Percentiles rank a stretch among this genome's conserved stretches.
These are phyloP conservation scores for Syzygium malaccense DNA, from an alignment of 441 rosid genomes.

Conservation along the genomic window DNA sequence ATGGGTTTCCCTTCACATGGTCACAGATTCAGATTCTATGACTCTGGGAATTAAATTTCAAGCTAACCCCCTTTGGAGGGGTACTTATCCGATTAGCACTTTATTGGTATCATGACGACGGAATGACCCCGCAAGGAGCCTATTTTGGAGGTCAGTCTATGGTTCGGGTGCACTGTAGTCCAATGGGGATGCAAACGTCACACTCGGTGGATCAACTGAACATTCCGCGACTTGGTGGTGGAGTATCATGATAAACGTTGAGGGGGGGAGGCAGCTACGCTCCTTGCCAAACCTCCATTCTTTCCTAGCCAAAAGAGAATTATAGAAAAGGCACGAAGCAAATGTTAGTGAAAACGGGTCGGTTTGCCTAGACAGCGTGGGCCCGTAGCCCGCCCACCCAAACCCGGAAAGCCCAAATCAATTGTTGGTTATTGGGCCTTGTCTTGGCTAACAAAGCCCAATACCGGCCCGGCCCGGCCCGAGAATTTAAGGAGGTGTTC, in stretches of 20 bases:
- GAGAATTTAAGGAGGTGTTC: not conserved
- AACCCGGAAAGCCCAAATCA: not conserved
- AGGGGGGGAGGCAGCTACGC: not conserved
- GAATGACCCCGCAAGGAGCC: not conserved
- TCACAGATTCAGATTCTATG: not conserved
- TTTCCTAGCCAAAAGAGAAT: not conserved
- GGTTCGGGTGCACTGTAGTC: too few species aligned
- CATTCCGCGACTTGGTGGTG: rapidly evolving
- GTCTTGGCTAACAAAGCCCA: not conserved
- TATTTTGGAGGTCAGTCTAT: rapidly evolving
- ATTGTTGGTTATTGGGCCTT: not conserved
- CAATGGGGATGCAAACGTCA: rapidly evolving
- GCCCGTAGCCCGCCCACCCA: not conserved
- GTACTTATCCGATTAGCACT: rapidly evolving
- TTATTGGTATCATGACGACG: not conserved
- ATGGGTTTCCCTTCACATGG: not conserved
- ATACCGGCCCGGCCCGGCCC: not conserved
- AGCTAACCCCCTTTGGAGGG: too few species aligned
- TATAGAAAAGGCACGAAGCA: not conserved
- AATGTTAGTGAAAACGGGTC: not conserved
- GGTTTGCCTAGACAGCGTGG: not conserved
- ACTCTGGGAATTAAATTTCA: not conserved
- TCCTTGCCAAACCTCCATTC: not conserved
- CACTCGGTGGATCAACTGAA: rapidly evolving
- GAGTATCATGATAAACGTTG: not conserved